Evolutionary conservation across 192 early-diverging fungal genomes (phyloP).

Genomic region (Pilaira anomala): DNA sequence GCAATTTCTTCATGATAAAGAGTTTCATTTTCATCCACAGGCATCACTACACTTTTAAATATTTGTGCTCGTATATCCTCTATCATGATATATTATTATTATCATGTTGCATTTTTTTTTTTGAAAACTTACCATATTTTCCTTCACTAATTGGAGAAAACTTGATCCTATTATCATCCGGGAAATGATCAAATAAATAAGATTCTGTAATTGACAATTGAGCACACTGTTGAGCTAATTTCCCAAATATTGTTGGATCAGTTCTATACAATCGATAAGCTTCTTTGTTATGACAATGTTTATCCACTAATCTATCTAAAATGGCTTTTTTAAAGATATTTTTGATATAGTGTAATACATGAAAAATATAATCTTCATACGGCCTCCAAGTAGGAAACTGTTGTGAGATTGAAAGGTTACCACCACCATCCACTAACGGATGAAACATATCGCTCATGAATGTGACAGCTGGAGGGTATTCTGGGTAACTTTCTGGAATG

Average conservation of each 20-base stretch:
- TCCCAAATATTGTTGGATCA: conserved; percentile 58
- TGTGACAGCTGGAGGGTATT: conserved; percentile 61
- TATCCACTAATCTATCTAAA: conserved; percentile 58
- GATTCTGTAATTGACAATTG: conserved; percentile 67
- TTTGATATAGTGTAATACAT: conserved; percentile 86
- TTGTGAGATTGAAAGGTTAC: conserved; percentile 65
- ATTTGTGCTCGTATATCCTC: background rate
- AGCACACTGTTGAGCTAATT: conserved; percentile 71
- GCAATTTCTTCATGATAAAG: background rate
- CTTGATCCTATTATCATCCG: conserved; percentile 54
- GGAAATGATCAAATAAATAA: conserved; percentile 55
- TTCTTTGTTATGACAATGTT: conserved; percentile 61
- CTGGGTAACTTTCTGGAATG: conserved; percentile 81
- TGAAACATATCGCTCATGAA: conserved; percentile 82
- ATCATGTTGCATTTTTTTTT: no score
- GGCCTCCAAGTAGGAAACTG: conserved; percentile 85
- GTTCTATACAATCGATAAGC: conserved; percentile 63
- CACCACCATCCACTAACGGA: conserved; percentile 76
- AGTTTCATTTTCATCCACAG: background rate
- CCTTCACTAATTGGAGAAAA: conserved; percentile 55
- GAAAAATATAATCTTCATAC: conserved; percentile 80
- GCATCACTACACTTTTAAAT: background rate
- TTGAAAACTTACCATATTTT: conserved; percentile 42
- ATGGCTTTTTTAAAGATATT: conserved; percentile 82
- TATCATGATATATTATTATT: background rate